Evolutionary conservation across 495 filamentous ascomycete species (phyloP), one percentile per base, ranked within the genome.

Genomic region (Apiosordaria backusii): DNA sequence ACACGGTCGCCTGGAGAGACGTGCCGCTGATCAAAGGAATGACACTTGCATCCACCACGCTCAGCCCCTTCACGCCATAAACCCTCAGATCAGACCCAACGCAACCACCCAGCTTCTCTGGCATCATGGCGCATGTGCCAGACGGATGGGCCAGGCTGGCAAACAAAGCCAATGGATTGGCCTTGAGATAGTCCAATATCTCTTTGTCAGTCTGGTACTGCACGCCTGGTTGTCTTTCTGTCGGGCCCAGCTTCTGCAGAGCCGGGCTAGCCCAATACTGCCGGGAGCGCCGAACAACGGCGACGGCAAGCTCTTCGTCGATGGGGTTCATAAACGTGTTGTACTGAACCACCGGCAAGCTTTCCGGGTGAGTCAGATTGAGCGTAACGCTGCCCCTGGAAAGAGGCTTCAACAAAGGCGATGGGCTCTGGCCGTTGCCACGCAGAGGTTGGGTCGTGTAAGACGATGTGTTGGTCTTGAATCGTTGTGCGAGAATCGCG

Each of bases 261-360:
- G 85, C 76, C 2, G 77, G 79, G n/a, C 77, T 78, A 1, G 70
- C 65, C 67, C 81, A 72, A 3, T 71, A 66, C 50, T 52, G 16
- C 0, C 88, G 83, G 2, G 78, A 74, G 5, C 84, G 80, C 67
- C 82, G 83, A 73, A 87, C 83, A n/a, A 79, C 83, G 0, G 83
- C 82, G 29, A 70, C 59, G 15, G 72, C 64, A 54, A 54, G 71
- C 22, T 66, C 66, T 4, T 29, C 61, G 63, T 80, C 77, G 16
- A 74, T 27, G 0, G 78, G 76, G 68, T 80, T 77, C 57, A 68
- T 62, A 1, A 77, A 64, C 15, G 76, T 72, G 61, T 74, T 69
- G 64, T 71, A 76, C 26, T 76, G 69, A n/a, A 77, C 72, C 3
- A 72, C 19, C 0, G 77, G 77, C 1, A 67, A 50, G 4, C 57